Conservation (phyloP, 2,329 filamentous ascomycete genomes). For the Lasiodiplodia citricola region DNA sequence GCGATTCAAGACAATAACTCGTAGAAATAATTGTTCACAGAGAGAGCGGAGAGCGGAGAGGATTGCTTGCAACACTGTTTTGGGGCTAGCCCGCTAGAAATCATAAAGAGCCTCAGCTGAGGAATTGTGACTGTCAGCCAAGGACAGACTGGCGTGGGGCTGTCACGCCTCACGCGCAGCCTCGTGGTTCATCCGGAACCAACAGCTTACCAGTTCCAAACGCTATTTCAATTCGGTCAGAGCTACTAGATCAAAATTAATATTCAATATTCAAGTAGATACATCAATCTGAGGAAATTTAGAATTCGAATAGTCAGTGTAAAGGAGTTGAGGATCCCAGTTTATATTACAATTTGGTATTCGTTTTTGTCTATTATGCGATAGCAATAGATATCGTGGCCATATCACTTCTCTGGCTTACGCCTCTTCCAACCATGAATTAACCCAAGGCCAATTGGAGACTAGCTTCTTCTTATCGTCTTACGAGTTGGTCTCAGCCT, state of each 20-base stretch:
- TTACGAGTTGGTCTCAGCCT: no score
- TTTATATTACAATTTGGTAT: no score
- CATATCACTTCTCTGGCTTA: no score
- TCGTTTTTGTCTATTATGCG: no score
- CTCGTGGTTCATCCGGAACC: background rate
- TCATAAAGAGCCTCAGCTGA: background rate
- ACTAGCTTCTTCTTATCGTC: no score
- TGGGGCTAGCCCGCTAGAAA: background rate
- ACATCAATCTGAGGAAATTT: background rate
- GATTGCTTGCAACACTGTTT: background rate
- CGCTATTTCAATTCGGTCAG: background rate
- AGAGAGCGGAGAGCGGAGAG: background rate
- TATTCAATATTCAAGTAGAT: background rate
- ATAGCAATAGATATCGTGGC: no score
- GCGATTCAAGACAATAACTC: background rate
- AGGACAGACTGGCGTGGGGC: background rate
- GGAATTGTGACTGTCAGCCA: background rate
- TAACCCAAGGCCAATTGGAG: no score
- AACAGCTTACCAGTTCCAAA: background rate
- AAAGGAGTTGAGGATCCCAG: no score
- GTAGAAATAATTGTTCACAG: background rate
- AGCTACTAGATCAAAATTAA: background rate
- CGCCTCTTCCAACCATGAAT: no score
- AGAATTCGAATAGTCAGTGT: no score
- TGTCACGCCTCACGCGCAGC: background rate